phyloP scores from a whole-genome alignment of 306 rosid species.

The Sophora flavescens region DNA sequence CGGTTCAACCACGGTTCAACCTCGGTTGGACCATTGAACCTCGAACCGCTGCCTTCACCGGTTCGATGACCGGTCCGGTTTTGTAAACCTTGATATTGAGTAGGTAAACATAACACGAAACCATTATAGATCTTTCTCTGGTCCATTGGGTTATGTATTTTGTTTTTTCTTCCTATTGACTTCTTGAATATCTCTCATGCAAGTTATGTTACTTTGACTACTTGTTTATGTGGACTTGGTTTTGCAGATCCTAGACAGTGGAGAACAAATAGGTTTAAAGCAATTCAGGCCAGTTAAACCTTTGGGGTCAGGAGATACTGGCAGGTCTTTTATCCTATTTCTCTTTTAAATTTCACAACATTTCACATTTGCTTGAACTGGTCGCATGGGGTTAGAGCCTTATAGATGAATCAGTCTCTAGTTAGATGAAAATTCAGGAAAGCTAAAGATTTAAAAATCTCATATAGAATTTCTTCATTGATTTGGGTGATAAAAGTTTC shows the following conservation, averaged over 20 bases:
- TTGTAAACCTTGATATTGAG: no score
- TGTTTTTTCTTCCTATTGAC: constrained; percentile 26
- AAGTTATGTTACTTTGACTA: constrained; percentile 25
- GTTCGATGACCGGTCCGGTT: no score
- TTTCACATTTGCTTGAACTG: constrained; percentile 20
- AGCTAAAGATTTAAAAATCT: constrained; percentile 5
- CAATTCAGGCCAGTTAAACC: constrained; percentile 92
- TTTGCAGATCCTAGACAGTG: constrained; percentile 75
- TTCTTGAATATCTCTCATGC: constrained; percentile 22
- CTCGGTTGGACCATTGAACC: no score
- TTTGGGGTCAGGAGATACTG: constrained; percentile 96
- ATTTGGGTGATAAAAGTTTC: constrained; percentile 4
- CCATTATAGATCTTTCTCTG: background rate
- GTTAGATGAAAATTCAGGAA: constrained; percentile 18
- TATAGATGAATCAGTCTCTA: background rate
- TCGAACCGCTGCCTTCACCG: no score
- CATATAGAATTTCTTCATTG: background rate
- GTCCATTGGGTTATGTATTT: constrained; percentile 1
- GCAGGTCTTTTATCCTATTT: constrained; percentile 64
- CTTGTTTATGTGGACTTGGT: constrained; percentile 45
- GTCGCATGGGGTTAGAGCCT: constrained; percentile 12
- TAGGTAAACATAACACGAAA: constrained; percentile 34
- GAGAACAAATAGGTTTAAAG: constrained; percentile 79
- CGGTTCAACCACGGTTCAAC: no score
- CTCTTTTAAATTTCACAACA: constrained; percentile 14